Evolutionary conservation across 192 early-diverging fungal genomes (phyloP), one percentile per base, ranked within the genome.

Genomic region (Diversispora epigaea): DNA sequence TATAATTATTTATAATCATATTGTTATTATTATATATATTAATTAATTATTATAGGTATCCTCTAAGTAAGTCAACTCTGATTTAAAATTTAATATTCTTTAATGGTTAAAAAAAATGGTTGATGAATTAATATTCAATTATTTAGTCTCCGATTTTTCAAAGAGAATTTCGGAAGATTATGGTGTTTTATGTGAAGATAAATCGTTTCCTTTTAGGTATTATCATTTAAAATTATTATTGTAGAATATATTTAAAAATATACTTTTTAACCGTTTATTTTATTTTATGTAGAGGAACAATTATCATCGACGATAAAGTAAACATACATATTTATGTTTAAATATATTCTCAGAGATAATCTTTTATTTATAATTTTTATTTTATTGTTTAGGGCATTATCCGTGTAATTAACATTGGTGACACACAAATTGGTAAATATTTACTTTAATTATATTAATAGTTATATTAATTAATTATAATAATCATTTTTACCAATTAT

Each of bases 251-350:
- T 11, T 65, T 50, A 41, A 54, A 14, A 19, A 54, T 22, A 44
- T 68, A 3, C 52, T 8, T 54, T 52, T 14, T 22, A 14, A 32
- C 25, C 25, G 0, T 32, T 32, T 32, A 32, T 32, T 32, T 32
- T 44, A 14, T 71, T 4, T 12, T 50, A 10, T 46, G 11, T 65
- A 76, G 93, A 57, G 92, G 91, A 57, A 83, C 91, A 17, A 93
- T 92, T 76, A 91, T 96, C 81, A 94, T 96, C 68, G 93, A 94
- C 79, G 92, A 92, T 45, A 82, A 92, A 77, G 87, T 73, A 49
- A n/a, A 21, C 40, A 32, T 9, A 0, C 11, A 7, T 49, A 46
- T 39, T 40, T 52, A 17, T 22, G 9, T 45, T 44, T 49, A n/a
- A 39, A 10, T 22, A 44, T 72, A 4, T 55, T 17, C 4, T 15